Base-by-base conservation (phyloP, 2,329 filamentous ascomycete species). In the Periconia macrospinosa region DNA sequence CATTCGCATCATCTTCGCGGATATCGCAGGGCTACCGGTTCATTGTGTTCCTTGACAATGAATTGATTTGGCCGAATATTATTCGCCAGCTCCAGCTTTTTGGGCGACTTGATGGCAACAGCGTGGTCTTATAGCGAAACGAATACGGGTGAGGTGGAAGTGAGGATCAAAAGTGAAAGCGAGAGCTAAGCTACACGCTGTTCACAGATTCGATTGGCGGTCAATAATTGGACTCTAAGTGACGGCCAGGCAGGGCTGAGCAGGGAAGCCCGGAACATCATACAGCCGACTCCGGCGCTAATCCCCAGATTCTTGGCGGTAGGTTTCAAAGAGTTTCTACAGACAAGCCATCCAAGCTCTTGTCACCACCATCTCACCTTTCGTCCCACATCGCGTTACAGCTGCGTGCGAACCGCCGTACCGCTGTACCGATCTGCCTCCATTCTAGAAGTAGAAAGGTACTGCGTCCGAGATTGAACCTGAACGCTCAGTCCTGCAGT, bases 1-100 rank as follows among this genome's bases (percentile, higher is more conserved):
- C 67, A 86, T 84, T 30, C 75, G 78, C 63, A 82, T 76, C 67
- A 81, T 80, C 45, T 59, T 72, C 52, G 45, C 49, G 49, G 45
- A 37, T 43, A 47, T 44, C 37, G 53, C 30, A 42, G 41, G 54
- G 45, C 49, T 64, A 70, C 47, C 54, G 46, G 47, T 52, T 54
- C 66, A 68, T 67, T 53, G 55, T 33, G 47, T 13, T 37, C 33
- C 15, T n/a, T 14, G 11, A n/a, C n/a, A 14, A 37, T 37, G 33
- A 37, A 37, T 37, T 37, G 33, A n/a, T 37, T 37, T n/a, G 33
- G 15, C 15, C 33, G 33, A 37, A 27, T 3, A 27, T 27, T 27
- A 27, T 5, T 27, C 5, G 23, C 23, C 23, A 27, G 23, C 23
- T 27, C 23, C 23, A 27, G 23, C 23, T 27, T 27, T 8, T 27